These are phyloP conservation scores for Penicillium pulvis DNA, from an alignment of 495 filamentous ascomycete species.

Conservation along the genomic window DNA sequence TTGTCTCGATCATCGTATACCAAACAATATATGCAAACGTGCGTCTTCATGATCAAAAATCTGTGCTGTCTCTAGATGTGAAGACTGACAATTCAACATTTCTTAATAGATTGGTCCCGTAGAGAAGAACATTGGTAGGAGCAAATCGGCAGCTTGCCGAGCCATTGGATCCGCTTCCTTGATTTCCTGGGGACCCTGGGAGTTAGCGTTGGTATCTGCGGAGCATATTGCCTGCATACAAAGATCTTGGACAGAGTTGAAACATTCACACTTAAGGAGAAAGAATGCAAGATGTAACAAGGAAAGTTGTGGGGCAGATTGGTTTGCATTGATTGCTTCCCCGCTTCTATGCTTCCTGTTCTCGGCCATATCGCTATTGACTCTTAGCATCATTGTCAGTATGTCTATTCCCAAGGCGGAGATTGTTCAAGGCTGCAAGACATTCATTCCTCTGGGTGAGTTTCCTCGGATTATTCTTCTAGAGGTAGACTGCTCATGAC, in stretches of 20 bases:
- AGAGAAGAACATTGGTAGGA: not conserved
- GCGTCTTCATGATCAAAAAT: not conserved
- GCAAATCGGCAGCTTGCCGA: not conserved
- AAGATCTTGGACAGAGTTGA: too few relatives aligned
- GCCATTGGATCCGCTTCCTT: not conserved
- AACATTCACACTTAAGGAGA: too few relatives aligned
- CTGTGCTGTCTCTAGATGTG: too few relatives aligned
- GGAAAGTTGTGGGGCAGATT: too few relatives aligned
- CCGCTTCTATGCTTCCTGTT: not conserved
- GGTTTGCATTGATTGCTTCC: not conserved
- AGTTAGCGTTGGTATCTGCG: not conserved
- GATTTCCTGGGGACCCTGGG: not conserved
- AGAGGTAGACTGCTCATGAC: not conserved
- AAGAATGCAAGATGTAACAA: too few relatives aligned
- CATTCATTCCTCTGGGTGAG: slow-evolving; percentile 44
- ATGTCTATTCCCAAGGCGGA: slow-evolving; percentile 42
- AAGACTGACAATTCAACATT: too few relatives aligned
- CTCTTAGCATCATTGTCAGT: not conserved
- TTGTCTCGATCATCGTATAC: not conserved
- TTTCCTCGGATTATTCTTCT: not conserved
- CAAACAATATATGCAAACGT: too few relatives aligned
- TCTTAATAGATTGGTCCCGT: too few relatives aligned
- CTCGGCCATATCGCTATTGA: not conserved
- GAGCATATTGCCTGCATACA: not conserved
- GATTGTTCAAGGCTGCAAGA: slow-evolving; percentile 35